Evolutionary conservation across 2,329 filamentous ascomycete genomes (phyloP).

Genomic region (Fusarium hostae): DNA sequence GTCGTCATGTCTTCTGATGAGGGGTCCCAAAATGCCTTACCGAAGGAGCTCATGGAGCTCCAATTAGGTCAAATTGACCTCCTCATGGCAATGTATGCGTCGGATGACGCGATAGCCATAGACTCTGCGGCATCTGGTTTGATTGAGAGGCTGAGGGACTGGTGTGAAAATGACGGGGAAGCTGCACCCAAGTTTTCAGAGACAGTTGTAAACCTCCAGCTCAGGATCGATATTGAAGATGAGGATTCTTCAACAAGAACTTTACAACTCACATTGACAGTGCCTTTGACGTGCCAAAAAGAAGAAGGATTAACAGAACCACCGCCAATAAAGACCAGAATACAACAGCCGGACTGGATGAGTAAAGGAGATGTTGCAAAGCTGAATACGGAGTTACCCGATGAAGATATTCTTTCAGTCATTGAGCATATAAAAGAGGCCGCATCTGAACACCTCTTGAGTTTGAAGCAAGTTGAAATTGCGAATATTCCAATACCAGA

Average conservation of each 20-base stretch:
- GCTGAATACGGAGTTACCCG: constrained; percentile 54
- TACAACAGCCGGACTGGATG: constrained; percentile 64
- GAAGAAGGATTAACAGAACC: constrained; percentile 46
- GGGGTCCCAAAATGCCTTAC: constrained; percentile 38
- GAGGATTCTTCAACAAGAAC: constrained; percentile 10
- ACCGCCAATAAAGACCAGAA: constrained; percentile 53
- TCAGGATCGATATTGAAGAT: constrained; percentile 39
- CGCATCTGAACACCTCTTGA: constrained; percentile 46
- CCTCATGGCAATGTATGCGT: constrained; percentile 63
- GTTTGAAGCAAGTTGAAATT: constrained; percentile 17
- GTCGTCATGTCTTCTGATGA: neutral
- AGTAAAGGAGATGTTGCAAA: constrained; percentile 58
- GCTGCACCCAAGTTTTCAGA: constrained; percentile 1
- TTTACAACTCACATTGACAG: constrained; percentile 50
- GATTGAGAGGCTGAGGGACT: constrained; percentile 36
- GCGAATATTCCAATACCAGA: neutral
- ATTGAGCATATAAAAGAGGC: constrained; percentile 58
- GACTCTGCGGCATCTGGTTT: constrained; percentile 33
- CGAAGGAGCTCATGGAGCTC: constrained; percentile 57
- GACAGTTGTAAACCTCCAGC: constrained; percentile 37
- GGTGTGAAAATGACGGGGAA: constrained; percentile 37
- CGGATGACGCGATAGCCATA: constrained; percentile 49
- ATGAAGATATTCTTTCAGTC: constrained; percentile 57
- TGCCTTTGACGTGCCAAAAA: constrained; percentile 46
- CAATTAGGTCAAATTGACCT: constrained; percentile 63